phyloP scores from a whole-genome alignment of 768 basidiomycete species.

The Xerocomellus amylosporus region DNA sequence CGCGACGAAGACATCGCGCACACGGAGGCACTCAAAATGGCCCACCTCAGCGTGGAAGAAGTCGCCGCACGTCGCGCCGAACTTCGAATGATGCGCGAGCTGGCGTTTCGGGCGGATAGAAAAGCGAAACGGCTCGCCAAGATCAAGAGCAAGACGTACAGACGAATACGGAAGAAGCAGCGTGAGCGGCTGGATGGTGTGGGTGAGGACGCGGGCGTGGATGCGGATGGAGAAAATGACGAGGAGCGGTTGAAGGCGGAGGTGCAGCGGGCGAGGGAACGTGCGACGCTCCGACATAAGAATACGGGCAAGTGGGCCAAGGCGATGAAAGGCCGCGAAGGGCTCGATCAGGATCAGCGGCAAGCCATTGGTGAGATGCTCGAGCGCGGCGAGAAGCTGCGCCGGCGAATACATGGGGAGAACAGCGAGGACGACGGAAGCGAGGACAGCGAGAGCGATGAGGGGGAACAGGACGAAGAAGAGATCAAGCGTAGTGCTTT shows the following conservation, averaged over 20 bases:
- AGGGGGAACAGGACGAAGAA: conserved; percentile 39
- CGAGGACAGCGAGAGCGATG: conserved; percentile 42
- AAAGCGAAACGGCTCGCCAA: conserved; percentile 89
- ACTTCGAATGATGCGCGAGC: conserved; percentile 84
- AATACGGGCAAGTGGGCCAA: conserved; percentile 87
- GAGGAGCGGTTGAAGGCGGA: conserved; percentile 64
- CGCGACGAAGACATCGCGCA: conserved; percentile 76
- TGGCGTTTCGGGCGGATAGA: conserved; percentile 89
- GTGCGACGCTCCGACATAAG: conserved; percentile 87
- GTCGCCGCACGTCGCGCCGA: conserved; percentile 77
- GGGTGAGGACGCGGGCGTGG: conserved; percentile 36
- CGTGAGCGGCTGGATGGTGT: conserved; percentile 55
- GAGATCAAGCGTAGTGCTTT: conserved; percentile 66
- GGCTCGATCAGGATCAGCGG: conserved; percentile 59
- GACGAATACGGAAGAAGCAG: conserved; percentile 79
- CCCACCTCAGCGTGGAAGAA: conserved; percentile 82
- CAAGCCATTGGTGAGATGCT: conserved; percentile 84
- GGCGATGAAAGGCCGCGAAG: conserved; percentile 66
- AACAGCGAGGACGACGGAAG: conserved; percentile 55
- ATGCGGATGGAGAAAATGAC: conserved; percentile 39
- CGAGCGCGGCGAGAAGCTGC: conserved; percentile 72
- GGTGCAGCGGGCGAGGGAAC: conserved; percentile 76
- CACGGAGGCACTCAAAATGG: conserved; percentile 81
- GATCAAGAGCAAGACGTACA: conserved; percentile 94
- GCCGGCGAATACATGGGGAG: conserved; percentile 70